Evolutionary conservation across 2,329 filamentous ascomycete species (phyloP).

Genomic region (Claviceps humidiphila): DNA sequence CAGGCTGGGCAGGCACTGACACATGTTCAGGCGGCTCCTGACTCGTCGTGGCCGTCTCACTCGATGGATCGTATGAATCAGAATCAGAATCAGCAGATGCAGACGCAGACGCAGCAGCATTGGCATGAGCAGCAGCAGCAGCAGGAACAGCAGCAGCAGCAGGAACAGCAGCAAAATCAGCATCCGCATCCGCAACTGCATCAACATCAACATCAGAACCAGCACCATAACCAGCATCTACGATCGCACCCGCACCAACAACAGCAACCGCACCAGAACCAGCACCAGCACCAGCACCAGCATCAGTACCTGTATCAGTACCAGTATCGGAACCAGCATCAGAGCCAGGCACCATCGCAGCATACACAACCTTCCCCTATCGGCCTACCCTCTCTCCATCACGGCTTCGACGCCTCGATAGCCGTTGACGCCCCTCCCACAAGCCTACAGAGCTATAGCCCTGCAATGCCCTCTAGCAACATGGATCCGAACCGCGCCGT

Average conservation of each 20-base stretch:
- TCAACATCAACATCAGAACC: too few species aligned
- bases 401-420: neutral
- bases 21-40: neutral
- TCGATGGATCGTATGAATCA: too few species aligned
- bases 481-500: neutral
- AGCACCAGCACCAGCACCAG: neutral
- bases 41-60: too few species aligned
- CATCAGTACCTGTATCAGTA: neutral
- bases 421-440: neutral
- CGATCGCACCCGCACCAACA: neutral
- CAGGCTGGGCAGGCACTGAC: neutral
- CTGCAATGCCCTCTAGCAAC: slow-evolving; percentile 1
- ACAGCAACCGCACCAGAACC: neutral
- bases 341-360: slow-evolving; percentile 10
- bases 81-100: too few species aligned
- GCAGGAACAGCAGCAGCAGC: too few species aligned
- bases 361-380: neutral
- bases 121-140: too few species aligned
- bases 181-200: too few species aligned
- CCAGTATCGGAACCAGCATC: neutral
- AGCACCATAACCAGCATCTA: too few species aligned
- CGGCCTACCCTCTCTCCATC: neutral
- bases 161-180: too few species aligned
- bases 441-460: slow-evolving; percentile 12
- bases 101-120: too few species aligned